Conservation (phyloP, 2,329 filamentous ascomycete genomes). For the Sporothrix curviconia region DNA sequence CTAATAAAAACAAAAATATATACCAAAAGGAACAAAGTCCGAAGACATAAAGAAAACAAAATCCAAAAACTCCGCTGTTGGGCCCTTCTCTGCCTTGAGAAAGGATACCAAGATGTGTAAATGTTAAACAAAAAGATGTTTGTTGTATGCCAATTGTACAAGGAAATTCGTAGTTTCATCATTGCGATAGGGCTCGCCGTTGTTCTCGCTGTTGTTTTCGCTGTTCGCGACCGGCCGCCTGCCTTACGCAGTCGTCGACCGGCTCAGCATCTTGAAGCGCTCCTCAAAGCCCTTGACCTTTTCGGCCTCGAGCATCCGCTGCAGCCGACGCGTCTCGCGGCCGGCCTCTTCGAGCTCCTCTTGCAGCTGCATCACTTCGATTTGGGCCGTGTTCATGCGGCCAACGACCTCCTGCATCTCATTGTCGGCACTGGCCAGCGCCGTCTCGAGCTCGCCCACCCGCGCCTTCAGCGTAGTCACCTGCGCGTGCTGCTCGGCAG, state of each 20-base stretch:
- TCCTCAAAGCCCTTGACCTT: constrained; percentile 47
- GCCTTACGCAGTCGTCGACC: background rate
- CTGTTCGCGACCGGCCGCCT: background rate
- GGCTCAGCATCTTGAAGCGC: constrained; percentile 30
- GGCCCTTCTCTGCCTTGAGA: no score
- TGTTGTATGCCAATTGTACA: constrained; percentile 1
- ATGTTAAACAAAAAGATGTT: background rate
- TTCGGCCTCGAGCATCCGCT: constrained; percentile 60
- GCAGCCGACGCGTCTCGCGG: constrained; percentile 62
- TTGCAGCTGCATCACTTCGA: constrained; percentile 74
- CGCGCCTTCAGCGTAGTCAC: constrained; percentile 69
- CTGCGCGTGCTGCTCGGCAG: constrained; percentile 58
- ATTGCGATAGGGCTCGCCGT: no score
- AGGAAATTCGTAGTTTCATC: background rate
- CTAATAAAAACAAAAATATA: no score
- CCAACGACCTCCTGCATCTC: constrained; percentile 82
- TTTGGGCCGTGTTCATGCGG: constrained; percentile 75
- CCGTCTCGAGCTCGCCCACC: constrained; percentile 78
- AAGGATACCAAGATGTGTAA: no score
- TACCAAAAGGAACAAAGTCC: no score
- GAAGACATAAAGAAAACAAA: no score
- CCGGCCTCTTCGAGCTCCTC: constrained; percentile 68
- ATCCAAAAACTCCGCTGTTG: no score
- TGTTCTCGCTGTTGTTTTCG: background rate
- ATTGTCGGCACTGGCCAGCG: constrained; percentile 65